phyloP scores from a whole-genome alignment of 176 grass and related monocot genomes.

The Echinochloa phyllopogon region DNA sequence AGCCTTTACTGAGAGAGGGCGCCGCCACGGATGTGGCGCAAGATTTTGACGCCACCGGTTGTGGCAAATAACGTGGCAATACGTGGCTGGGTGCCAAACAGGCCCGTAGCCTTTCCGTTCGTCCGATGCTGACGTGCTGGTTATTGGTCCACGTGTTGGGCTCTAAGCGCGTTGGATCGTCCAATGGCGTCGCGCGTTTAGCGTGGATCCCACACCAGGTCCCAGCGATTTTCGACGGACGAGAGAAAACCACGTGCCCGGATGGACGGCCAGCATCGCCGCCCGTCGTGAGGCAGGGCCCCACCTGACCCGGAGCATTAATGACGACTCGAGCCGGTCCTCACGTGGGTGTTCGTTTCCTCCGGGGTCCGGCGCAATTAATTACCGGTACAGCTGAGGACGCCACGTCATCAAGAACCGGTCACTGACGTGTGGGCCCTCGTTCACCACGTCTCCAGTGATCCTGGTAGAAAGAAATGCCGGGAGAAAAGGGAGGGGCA shows the following conservation, averaged over 20 bases:
- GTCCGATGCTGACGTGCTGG: neutral
- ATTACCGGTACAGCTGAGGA: neutral
- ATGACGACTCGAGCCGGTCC: neutral
- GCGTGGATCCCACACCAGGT: no score
- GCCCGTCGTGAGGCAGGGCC: neutral
- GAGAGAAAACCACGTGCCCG: neutral
- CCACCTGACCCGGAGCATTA: neutral
- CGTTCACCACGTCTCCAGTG: rapidly evolving
- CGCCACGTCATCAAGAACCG: neutral
- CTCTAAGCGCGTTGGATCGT: neutral
- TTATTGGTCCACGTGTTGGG: neutral
- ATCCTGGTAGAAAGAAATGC: neutral
- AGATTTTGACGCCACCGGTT: no score
- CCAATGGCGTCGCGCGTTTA: neutral
- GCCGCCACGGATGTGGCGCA: no score
- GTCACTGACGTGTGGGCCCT: neutral
- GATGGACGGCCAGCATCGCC: neutral
- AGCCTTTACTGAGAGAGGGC: no score
- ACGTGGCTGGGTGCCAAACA: no score
- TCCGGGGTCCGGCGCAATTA: neutral
- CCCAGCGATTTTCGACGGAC: neutral
- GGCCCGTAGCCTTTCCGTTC: neutral
- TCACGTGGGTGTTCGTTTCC: neutral
- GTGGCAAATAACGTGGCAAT: no score
- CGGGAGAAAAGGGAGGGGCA: neutral